Base-by-base conservation (phyloP, 306 rosid genomes). In the Cucurbita ficifolia region DNA sequence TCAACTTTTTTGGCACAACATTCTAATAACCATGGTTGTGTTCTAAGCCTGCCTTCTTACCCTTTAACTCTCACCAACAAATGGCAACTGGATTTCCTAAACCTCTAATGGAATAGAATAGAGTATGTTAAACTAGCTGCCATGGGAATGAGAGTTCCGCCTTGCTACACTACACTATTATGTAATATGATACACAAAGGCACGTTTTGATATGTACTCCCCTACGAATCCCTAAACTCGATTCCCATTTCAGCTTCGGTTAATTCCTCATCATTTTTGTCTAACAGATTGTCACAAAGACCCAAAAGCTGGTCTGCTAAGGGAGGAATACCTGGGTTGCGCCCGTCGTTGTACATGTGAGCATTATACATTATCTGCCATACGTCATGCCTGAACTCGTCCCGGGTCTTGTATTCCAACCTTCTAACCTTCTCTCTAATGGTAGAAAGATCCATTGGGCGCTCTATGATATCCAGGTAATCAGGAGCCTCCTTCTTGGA, bases 281-380 rank as follows among this genome's bases (percentile, higher is more conserved):
- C 78, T 78, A 94, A 82, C 81, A 94, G 83, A 80, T 73, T 86
- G 78, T 94, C 98, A 84, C 97, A 94, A 79, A 87, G 79, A 84
- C 83, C 94, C 76, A 94, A 81, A 78, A 89, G 97, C 87, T 84
- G 88, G 79, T 94, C 98, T 0, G 98, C 97, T 77, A 88, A 79
- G 57, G 98, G 98, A 48, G 98, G 98, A 75, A 94, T 94, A 46
- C 88, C 88, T 6, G 98, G 98, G 76, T 94, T 87, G 64, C 97
- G 85, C 17, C 97, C 87, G 6, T 89, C 90, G 24, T 94, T 94
- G 59, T 94, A 94, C 81, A 18, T 78, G 68, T 93, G 98, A 50
- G 98, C 98, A 77, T 90, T 93, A 53, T 59, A 82, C 35, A 93
- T 80, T 42, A 94, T 94, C 82, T 94, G 98, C 86, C 89, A 88